These are phyloP conservation scores for Fistulifera solaris DNA, from an alignment of 108 stramenopile genomes.

Conservation along the genomic window DNA sequence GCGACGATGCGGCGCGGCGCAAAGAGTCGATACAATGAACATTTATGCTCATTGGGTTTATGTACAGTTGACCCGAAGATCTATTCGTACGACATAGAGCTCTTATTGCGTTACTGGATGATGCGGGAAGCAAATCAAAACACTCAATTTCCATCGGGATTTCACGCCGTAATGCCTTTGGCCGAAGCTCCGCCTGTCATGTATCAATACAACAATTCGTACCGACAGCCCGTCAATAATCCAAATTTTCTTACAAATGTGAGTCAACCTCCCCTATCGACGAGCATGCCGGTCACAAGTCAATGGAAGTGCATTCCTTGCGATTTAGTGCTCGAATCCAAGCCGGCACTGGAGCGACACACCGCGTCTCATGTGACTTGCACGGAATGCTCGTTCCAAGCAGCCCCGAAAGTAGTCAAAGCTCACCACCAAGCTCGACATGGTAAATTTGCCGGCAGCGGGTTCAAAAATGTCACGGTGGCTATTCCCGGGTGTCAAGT, in stretches of 20 bases:
- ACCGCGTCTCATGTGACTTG: slow-evolving; percentile 32
- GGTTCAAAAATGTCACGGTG: slow-evolving; percentile 74
- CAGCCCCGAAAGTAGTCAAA: slow-evolving; percentile 39
- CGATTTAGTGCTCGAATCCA: slow-evolving; percentile 24
- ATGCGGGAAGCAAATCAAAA: too few species aligned
- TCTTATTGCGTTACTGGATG: too few species aligned
- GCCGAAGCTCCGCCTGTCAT: slow-evolving; percentile 29
- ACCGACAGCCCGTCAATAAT: too few species aligned
- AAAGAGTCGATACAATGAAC: too few species aligned
- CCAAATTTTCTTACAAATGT: too few species aligned
- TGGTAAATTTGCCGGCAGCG: slow-evolving; percentile 65
- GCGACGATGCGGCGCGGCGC: too few species aligned
- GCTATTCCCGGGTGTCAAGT: slow-evolving; percentile 64
- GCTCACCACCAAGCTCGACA: slow-evolving; percentile 38
- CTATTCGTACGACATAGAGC: too few species aligned
- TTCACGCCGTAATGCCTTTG: slow-evolving; percentile 85
- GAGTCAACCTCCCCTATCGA: too few species aligned
- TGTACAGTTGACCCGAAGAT: too few species aligned
- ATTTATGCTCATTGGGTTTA: too few species aligned
- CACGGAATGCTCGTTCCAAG: slow-evolving; percentile 36
- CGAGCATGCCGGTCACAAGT: too few species aligned
- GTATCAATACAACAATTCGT: too few species aligned
- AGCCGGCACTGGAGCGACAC: slow-evolving; percentile 27
- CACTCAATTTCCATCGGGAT: slow-evolving; percentile 15
- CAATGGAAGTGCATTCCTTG: slow-evolving; percentile 31